Conservation (phyloP, 768 basidiomycete genomes). For the Leucocoprinus sp. region DNA sequence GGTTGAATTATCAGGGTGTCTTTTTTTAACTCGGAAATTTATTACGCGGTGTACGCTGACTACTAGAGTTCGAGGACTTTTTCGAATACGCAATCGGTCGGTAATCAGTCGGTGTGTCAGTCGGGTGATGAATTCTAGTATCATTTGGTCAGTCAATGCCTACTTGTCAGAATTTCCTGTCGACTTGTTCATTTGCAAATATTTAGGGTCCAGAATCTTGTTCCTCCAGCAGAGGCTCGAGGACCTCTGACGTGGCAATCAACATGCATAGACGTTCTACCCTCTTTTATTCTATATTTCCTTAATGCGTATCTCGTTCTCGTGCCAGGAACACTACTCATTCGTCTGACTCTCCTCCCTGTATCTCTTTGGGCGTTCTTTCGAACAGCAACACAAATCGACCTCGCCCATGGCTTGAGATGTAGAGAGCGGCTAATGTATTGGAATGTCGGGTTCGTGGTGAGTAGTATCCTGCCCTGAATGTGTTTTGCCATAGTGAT, state of each 20-base stretch:
- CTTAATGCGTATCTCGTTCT: constrained; percentile 45
- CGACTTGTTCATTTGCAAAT: neutral
- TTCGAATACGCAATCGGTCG: too few species aligned
- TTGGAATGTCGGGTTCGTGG: constrained; percentile 38
- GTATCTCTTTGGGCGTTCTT: constrained; percentile 36
- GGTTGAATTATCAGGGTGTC: too few species aligned
- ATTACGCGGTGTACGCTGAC: too few species aligned
- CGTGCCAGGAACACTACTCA: constrained; percentile 31
- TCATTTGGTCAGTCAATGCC: neutral
- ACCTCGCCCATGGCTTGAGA: constrained; percentile 27
- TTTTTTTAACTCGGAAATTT: too few species aligned
- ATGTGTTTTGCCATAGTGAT: neutral
- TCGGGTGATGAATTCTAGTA: neutral
- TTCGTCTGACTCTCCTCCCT: constrained; percentile 42
- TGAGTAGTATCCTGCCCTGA: constrained; percentile 19
- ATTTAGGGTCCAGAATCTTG: constrained; percentile 20
- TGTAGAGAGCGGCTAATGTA: constrained; percentile 28
- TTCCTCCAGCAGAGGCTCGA: constrained; percentile 24
- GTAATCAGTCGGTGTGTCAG: too few species aligned
- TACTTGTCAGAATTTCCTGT: constrained; percentile 8
- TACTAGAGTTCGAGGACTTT: too few species aligned
- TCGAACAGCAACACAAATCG: constrained; percentile 33
- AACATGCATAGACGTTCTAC: constrained; percentile 30
- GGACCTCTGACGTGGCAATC: constrained; percentile 25
- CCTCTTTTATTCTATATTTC: constrained; percentile 38